Evolutionary conservation across 1,284 basidiomycete genomes (phyloP).

Genomic region (Ustilago sp.): DNA sequence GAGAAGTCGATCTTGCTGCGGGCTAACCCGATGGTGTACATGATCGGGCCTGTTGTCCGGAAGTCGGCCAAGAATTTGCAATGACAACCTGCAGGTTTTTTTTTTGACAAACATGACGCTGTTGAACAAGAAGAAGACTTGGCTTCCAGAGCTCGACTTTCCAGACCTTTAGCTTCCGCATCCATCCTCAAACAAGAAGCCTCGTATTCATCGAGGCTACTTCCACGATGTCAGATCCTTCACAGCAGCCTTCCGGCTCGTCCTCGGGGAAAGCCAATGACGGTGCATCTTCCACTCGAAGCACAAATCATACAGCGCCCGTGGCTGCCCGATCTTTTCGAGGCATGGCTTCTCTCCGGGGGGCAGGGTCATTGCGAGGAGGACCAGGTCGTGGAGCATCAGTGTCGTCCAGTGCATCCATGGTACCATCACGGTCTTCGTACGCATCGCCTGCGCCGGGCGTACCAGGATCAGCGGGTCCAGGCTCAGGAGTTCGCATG

Average conservation of each 20-base stretch:
- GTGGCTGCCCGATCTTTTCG: conserved; percentile 23
- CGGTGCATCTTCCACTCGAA: conserved; percentile 5
- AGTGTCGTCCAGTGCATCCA: conserved; percentile 29
- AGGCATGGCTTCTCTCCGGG: conserved; percentile 40
- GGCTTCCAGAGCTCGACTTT: neutral
- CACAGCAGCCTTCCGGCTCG: conserved; percentile 30
- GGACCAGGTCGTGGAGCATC: conserved; percentile 19
- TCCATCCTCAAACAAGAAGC: neutral
- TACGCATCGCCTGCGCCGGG: conserved; percentile 43
- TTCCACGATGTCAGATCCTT: conserved; percentile 27
- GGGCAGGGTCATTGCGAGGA: conserved; percentile 34
- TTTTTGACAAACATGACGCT: neutral
- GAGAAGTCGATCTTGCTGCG: neutral
- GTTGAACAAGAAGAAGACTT: neutral
- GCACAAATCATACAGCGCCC: conserved; percentile 3
- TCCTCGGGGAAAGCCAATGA: conserved; percentile 18
- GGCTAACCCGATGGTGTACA: neutral
- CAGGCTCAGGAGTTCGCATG: conserved; percentile 45
- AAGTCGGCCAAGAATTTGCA: conserved; percentile 24
- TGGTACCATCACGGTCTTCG: conserved; percentile 43
- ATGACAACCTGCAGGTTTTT: conserved; percentile 18
- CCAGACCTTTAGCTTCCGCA: neutral
- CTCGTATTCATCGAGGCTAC: neutral
- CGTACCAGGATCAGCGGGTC: conserved; percentile 13
- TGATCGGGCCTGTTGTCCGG: conserved; percentile 3